Evolutionary conservation across 768 basidiomycete genomes (phyloP).

Genomic region (Amanita inopinata): DNA sequence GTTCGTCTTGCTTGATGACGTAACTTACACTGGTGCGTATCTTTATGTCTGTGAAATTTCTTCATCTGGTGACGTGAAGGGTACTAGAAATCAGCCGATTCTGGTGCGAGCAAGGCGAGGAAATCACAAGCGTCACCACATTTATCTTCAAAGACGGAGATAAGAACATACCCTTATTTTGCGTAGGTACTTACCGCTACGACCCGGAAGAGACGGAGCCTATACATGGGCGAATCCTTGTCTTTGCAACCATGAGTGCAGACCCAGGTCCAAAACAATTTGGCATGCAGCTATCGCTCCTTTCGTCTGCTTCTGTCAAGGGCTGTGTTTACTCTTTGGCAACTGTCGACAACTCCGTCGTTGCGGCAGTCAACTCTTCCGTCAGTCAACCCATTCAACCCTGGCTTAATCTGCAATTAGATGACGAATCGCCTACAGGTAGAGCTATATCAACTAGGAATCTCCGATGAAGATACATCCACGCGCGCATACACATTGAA

Average conservation of each 20-base stretch:
- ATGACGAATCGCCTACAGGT: conserved; percentile 26
- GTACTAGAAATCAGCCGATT: conserved; percentile 36
- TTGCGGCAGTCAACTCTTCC: conserved; percentile 67
- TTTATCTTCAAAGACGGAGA: conserved; percentile 23
- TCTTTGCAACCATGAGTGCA: conserved; percentile 34
- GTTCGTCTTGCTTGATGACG: conserved; percentile 60
- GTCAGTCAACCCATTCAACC: conserved; percentile 30
- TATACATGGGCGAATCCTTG: conserved; percentile 47
- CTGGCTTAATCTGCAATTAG: background rate
- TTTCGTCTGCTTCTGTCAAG: conserved; percentile 34
- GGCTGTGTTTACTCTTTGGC: conserved; percentile 69
- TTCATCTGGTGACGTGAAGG: too few relatives aligned
- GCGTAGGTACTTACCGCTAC: conserved; percentile 37
- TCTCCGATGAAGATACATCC: conserved; percentile 18
- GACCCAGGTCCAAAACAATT: conserved; percentile 16
- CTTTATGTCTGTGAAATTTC: background rate
- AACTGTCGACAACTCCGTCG: conserved; percentile 38
- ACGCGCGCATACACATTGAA: conserved; percentile 27
- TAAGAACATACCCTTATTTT: conserved; percentile 31
- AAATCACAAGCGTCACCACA: conserved; percentile 45
- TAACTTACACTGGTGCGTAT: conserved; percentile 32
- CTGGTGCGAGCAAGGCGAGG: conserved; percentile 44
- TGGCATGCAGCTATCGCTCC: conserved; percentile 24
- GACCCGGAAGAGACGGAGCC: conserved; percentile 37
- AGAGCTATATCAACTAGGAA: conserved; percentile 33